Evolutionary conservation across 805 yeast genomes (phyloP), one percentile per base, ranked within the genome.

Genomic region (Dipodascopsis tothii): DNA sequence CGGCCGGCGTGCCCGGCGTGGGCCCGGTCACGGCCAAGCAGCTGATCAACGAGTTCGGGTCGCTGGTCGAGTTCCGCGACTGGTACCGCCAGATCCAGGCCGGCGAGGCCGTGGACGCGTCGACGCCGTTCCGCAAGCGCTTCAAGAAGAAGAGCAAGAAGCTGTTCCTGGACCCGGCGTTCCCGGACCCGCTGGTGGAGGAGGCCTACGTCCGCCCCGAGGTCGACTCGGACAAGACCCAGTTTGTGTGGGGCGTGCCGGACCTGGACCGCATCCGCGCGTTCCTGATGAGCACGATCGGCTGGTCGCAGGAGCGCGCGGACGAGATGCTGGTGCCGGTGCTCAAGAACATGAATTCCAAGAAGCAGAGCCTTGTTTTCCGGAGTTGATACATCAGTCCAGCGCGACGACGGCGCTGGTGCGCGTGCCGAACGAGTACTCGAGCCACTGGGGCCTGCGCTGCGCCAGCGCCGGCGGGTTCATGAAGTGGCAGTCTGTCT

Each of bases 11-110:
- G 28, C 81, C 84, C 45, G 95, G 97, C 2, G 73, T 92, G 47
- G 99, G 99, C 1, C 96, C 96, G 0, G 97, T 92, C 1, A 72
- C 81, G 17, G 92, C 95, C 0, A 77, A 86, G 77, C 96, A 92
- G 61, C 75, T 92, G 17, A 56, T 92, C 28, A 95, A 94, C 0
- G 94, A 88, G 55, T 92, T 90, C 64, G 77, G 74, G 1, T 59
- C 61, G 21, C 46, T 66, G 36, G 32, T 21, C 6, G 45, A 48
- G 44, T 76, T 69, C 68, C 72, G 64, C 21, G 53, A 57, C 51
- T 84, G 90, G 86, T 77, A 73, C 81, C 65, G 61, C 49, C 64
- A 56, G 48, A 73, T 68, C 54, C 78, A 59, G 58, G 25, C 21
- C 5, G 56, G 55, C 33, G 56, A 55, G 20, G 30, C 58, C 21